Percentiles rank a stretch among this genome's conserved stretches.
Evolutionary conservation across 2,329 filamentous ascomycete species (phyloP).

Genomic region (Fusarium torulosum): DNA sequence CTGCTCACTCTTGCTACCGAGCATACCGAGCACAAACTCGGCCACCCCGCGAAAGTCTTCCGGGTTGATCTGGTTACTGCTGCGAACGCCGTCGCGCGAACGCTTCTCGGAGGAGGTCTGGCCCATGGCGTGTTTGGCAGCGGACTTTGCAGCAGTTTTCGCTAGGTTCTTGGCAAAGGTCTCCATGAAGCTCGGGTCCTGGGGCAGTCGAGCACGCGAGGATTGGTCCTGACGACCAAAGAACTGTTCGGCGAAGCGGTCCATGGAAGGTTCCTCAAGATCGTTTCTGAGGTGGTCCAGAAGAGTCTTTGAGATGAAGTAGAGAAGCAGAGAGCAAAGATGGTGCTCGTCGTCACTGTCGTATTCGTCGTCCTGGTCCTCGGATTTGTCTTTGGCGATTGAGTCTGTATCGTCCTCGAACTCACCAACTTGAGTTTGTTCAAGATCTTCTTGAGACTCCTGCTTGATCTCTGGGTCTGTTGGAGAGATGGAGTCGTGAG

Average conservation of each 20-base stretch:
- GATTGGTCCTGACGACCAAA: constrained; percentile 37
- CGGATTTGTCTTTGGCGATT: not conserved
- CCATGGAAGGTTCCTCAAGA: constrained; percentile 27
- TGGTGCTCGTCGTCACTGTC: constrained; percentile 40
- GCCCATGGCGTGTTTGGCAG: constrained; percentile 43
- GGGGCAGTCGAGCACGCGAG: constrained; percentile 23
- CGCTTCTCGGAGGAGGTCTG: constrained; percentile 26
- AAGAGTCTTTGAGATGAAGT: constrained; percentile 41
- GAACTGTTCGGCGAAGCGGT: constrained; percentile 44
- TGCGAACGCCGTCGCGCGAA: constrained; percentile 20
- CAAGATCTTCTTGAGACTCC: constrained; percentile 2
- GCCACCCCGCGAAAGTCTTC: constrained; percentile 44
- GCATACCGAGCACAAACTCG: constrained; percentile 44
- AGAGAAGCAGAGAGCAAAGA: constrained; percentile 40
- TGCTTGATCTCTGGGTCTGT: constrained; percentile 13
- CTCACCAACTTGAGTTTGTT: constrained; percentile 9
- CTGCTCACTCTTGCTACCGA: constrained; percentile 29
- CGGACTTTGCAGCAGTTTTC: constrained; percentile 45
- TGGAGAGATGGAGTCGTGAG: constrained; percentile 26
- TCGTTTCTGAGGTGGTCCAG: constrained; percentile 25
- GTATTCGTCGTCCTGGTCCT: constrained; percentile 21
- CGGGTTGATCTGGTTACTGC: constrained; percentile 33
- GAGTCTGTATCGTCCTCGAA: constrained; percentile 11
- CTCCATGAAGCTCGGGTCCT: constrained; percentile 43
- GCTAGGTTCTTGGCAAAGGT: constrained; percentile 43